A percentile compares a stretch with the other conserved stretches of the same genome.
These are phyloP conservation scores for Naganishia albida DNA, from an alignment of 1,284 basidiomycete species.

Conservation along the genomic window DNA sequence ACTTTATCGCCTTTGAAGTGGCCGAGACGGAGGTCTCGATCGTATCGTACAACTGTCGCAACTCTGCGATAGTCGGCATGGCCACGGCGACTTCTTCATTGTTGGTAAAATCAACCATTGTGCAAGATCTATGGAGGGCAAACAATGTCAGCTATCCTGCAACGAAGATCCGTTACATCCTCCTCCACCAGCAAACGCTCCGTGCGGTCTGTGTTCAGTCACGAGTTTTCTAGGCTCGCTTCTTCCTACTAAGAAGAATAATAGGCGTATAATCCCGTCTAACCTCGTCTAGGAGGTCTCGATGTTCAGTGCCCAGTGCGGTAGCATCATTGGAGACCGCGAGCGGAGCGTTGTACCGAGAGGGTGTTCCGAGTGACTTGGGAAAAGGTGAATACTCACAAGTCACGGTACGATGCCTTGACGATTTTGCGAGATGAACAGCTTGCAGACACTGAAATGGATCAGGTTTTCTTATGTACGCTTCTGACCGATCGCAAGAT, in stretches of 20 bases:
- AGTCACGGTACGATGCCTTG: conserved; percentile 6
- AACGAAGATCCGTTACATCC: not conserved
- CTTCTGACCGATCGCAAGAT: conserved; percentile 1
- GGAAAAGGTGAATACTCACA: conserved; percentile 9
- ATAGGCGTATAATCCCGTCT: conserved; percentile 49
- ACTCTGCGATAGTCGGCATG: conserved; percentile 40
- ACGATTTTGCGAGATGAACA: not conserved
- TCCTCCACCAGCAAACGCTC: not conserved
- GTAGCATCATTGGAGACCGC: conserved; percentile 44
- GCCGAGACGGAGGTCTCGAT: conserved; percentile 49
- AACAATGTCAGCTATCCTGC: not conserved
- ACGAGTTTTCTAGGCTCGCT: conserved; percentile 58
- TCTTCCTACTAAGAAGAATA: conserved; percentile 50
- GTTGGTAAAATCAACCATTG: conserved; percentile 7
- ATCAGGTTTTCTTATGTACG: not conserved
- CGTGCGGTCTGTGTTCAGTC: conserved; percentile 49
- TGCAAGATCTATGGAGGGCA: not conserved
- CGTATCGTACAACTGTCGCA: conserved; percentile 44
- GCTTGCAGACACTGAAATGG: not conserved
- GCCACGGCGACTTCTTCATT: conserved; percentile 10
- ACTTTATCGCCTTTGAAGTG: conserved; percentile 43
- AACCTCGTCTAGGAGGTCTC: conserved; percentile 35
- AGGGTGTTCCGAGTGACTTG: not conserved
- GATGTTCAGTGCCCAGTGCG: conserved; percentile 55
- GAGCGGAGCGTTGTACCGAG: not conserved